Base-by-base conservation (phyloP, 768 basidiomycete species). In the Russula foetens region DNA sequence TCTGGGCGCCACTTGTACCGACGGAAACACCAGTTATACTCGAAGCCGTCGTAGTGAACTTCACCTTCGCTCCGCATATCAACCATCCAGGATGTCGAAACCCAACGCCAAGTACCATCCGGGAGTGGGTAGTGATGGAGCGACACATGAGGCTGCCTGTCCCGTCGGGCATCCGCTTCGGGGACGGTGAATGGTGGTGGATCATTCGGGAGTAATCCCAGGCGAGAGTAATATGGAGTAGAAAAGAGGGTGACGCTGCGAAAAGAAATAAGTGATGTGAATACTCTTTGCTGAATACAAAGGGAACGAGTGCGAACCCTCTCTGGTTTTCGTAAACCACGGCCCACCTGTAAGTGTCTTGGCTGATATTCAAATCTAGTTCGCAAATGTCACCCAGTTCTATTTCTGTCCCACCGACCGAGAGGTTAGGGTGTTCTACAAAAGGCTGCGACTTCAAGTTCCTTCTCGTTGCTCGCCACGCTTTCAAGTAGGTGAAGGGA, bases 1-100 rank as follows among this genome's bases (percentile, higher is more conserved):
- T 79, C 73, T 0, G 87, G 74, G 19, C 81, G 79, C 90, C 90
- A 93, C 50, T 83, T 71, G 51, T 80, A 77, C 35, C 74, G 71
- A 19, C 86, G 81, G 66, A 92, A 93, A 61, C 75, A 70, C 82
- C 86, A 90, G 69, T 90, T 92, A 73, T 92, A 92, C 71, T 92
- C 88, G 66, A 90, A 92, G 53, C 90, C 90, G 66, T 91, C 89
- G 64, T 86, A 80, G 66, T 90, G 87, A 3, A 90, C 85, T 66
- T 86, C 81, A 53, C 88, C 87, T 24, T 88, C 83, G 29, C 83
- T 81, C 44, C 86, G 86, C 90, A 92, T 92, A 74, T 92, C 90
- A 59, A 92, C 82, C 87, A 92, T 88, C 90, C 90, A 92, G 7
- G 80, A 72, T 45, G 81, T 81, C 44, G 87, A 89, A 1, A 90